These are phyloP conservation scores for Omphalea diandra DNA, from an alignment of 441 rosid genomes.

Conservation along the genomic window DNA sequence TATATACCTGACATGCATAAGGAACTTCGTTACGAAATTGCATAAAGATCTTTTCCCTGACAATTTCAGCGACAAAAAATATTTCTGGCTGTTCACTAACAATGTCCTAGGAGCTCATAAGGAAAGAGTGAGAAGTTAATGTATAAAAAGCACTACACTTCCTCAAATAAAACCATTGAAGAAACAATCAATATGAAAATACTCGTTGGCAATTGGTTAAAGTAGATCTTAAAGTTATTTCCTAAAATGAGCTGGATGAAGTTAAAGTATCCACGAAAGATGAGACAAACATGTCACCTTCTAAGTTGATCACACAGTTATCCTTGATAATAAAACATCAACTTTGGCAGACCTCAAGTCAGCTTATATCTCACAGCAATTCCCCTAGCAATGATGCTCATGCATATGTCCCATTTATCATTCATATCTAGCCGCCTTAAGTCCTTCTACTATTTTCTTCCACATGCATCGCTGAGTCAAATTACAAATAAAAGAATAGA, in stretches of 20 bases:
- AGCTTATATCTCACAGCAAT: not conserved
- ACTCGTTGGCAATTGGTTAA: not conserved
- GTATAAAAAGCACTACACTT: slow-evolving; percentile 14
- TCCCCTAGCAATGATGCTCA: not conserved
- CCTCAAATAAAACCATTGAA: not conserved
- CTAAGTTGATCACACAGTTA: not conserved
- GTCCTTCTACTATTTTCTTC: too few relatives aligned
- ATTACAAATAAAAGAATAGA: too few relatives aligned
- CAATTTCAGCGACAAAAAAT: slow-evolving; percentile 85
- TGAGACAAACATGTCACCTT: too few relatives aligned
- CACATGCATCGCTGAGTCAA: too few relatives aligned
- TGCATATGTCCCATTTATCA: not conserved
- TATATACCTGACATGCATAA: slow-evolving; percentile 80
- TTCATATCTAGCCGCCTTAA: too few relatives aligned
- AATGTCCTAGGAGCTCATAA: slow-evolving; percentile 57
- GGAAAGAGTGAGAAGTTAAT: slow-evolving; percentile 9
- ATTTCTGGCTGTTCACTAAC: slow-evolving; percentile 97
- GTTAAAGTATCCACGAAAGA: not conserved
- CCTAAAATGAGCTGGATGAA: not conserved
- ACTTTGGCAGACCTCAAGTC: not conserved
- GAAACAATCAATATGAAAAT: not conserved
- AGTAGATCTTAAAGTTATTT: not conserved
- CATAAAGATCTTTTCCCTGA: slow-evolving; percentile 92
- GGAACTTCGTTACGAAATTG: slow-evolving; percentile 88
- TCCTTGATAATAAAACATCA: not conserved